Conservation (phyloP, 164 flowering plant species). For the Saururus chinensis region DNA sequence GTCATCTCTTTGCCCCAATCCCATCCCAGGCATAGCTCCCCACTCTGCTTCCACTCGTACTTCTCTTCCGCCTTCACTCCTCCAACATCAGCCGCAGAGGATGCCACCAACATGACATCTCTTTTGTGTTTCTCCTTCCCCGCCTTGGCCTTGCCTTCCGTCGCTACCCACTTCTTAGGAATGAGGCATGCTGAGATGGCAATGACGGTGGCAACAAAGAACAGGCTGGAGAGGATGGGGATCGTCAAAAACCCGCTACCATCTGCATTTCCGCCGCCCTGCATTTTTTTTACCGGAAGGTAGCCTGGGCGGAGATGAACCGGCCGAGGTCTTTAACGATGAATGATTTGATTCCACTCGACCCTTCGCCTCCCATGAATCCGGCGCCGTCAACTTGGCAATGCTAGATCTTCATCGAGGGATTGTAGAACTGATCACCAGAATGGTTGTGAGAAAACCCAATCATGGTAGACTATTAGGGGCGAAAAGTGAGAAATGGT, state of each 20-base stretch:
- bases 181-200: no score
- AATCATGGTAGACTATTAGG: background rate
- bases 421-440: constrained; percentile 16
- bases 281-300: constrained; percentile 24
- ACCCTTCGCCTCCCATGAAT: background rate
- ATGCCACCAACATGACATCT: no score
- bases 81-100: no score
- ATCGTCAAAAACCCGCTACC: no score
- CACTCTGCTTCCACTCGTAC: constrained; percentile 12
- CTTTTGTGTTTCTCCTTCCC: no score
- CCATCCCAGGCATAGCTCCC: constrained; percentile 65
- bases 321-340: background rate
- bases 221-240: no score
- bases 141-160: no score
- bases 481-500: background rate
- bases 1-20: no score
- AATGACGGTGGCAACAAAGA: no score
- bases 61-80: no score
- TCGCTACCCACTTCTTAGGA: no score
- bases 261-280: background rate
- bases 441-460: constrained; percentile 5
- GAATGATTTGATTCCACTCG: background rate
- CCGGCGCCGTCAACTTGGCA: background rate
- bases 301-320: constrained; percentile 6
- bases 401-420: background rate